These are phyloP conservation scores for Verticillium tricorpus DNA, from an alignment of 2,329 filamentous ascomycete genomes.

Conservation along the genomic window DNA sequence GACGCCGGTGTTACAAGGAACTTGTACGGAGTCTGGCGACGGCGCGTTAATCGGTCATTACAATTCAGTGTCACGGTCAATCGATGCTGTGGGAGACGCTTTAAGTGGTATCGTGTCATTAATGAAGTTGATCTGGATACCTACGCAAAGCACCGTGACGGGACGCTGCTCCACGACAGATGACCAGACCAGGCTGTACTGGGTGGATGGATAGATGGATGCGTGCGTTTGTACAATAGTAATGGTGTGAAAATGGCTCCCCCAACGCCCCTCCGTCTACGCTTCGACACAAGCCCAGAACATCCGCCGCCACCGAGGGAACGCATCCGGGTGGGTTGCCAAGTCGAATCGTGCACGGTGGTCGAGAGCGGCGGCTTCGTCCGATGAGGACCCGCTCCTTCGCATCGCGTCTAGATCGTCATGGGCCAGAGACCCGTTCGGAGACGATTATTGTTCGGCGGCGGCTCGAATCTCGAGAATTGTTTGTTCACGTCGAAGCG, in stretches of 20 bases:
- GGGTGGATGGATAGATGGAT: neutral
- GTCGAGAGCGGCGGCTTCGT: neutral
- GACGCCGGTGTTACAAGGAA: neutral
- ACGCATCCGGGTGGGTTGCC: neutral
- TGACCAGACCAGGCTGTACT: neutral
- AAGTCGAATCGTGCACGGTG: neutral
- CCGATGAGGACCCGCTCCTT: neutral
- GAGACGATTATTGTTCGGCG: neutral
- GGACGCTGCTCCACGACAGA: neutral
- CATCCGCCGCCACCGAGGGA: neutral
- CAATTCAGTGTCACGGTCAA: neutral
- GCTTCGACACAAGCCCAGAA: neutral
- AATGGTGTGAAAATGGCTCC: neutral
- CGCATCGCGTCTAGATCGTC: neutral
- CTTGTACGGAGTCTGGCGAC: neutral
- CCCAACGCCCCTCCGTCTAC: neutral
- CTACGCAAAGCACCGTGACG: neutral
- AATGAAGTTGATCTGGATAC: neutral
- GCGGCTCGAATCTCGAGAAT: neutral
- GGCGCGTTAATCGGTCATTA: neutral
- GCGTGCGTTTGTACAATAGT: neutral
- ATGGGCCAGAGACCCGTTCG: neutral
- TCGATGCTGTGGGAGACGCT: neutral
- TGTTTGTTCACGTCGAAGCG: neutral
- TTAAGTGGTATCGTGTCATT: conserved; percentile 3